Percentiles rank a stretch among this genome's conserved stretches.
These are phyloP conservation scores for Aspergillus fumigatus DNA, from an alignment of 2,329 filamentous ascomycete genomes.

Conservation along the genomic window DNA sequence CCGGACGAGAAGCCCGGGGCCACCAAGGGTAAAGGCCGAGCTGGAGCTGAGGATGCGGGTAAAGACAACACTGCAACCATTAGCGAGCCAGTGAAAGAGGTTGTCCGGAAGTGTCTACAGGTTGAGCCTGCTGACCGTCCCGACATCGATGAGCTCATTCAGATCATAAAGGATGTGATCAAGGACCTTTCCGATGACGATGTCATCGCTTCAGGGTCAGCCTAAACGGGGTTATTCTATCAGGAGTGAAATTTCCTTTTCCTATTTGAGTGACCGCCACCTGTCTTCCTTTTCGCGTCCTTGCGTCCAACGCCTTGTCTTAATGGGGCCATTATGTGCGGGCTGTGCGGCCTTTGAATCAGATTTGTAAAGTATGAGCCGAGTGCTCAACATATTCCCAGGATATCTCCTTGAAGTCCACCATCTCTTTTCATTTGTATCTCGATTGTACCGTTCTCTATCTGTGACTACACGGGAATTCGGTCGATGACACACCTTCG, in stretches of 20 bases:
- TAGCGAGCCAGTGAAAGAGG: constrained; percentile 76
- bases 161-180: constrained; percentile 70
- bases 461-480: background rate
- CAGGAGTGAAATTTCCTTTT: background rate
- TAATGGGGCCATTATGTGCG: background rate
- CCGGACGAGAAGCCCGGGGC: constrained; percentile 71
- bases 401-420: background rate
- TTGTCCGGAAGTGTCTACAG: constrained; percentile 79
- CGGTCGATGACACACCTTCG: background rate
- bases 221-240: constrained; percentile 4
- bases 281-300: background rate
- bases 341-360: background rate
- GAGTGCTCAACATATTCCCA: background rate
- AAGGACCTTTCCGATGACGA: constrained; percentile 62
- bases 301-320: background rate
- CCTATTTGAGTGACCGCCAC: background rate
- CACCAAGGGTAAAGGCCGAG: constrained; percentile 55
- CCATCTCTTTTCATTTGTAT: background rate
- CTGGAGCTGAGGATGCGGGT: constrained; percentile 20
- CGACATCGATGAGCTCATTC: constrained; percentile 78
- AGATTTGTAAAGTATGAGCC: background rate
- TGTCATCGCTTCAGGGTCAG: constrained; percentile 22
- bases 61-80: constrained; percentile 53
- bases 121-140: constrained; percentile 86
- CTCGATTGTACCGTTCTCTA: background rate